Evolutionary conservation across 2,329 filamentous ascomycete genomes (phyloP).

Genomic region (Apiospora koreana): DNA sequence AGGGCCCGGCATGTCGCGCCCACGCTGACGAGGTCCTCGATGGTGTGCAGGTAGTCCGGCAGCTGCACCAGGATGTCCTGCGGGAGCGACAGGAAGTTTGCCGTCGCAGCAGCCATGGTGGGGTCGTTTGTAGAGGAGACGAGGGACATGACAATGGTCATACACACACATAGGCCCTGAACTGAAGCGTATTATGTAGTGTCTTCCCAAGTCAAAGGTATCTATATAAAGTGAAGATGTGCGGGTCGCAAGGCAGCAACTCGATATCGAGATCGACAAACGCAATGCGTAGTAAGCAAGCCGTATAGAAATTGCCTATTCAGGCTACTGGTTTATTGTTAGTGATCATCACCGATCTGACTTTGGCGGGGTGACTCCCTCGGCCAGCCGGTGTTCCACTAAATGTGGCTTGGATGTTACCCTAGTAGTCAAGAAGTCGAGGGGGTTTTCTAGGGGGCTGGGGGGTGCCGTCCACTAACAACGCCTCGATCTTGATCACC

Average conservation of each 20-base stretch:
- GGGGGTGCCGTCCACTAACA: neutral
- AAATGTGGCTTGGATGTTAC: neutral
- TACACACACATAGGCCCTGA: neutral
- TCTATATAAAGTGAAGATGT: neutral
- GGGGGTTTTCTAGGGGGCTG: too few relatives aligned
- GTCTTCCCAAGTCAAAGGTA: neutral
- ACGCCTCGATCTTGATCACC: neutral
- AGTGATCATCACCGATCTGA: neutral
- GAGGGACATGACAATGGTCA: neutral
- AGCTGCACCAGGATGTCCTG: neutral
- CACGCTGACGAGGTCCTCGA: constrained; percentile 14
- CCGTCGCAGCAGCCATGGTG: neutral
- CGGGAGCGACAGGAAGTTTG: constrained; percentile 5
- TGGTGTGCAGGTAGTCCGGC: constrained; percentile 8
- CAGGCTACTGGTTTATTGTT: neutral
- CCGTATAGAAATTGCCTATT: neutral
- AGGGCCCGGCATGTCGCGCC: constrained; percentile 26
- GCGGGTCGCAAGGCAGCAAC: neutral
- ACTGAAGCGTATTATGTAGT: neutral
- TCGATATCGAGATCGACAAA: neutral
- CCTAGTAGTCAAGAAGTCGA: too few relatives aligned
- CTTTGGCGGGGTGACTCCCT: neutral
- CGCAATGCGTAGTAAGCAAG: neutral
- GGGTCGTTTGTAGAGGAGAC: neutral
- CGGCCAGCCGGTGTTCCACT: neutral